Percentiles rank a stretch among this genome's conserved stretches.
Evolutionary conservation across 495 filamentous ascomycete genomes (phyloP).

Genomic region (Aspergillus carlsbadensis): DNA sequence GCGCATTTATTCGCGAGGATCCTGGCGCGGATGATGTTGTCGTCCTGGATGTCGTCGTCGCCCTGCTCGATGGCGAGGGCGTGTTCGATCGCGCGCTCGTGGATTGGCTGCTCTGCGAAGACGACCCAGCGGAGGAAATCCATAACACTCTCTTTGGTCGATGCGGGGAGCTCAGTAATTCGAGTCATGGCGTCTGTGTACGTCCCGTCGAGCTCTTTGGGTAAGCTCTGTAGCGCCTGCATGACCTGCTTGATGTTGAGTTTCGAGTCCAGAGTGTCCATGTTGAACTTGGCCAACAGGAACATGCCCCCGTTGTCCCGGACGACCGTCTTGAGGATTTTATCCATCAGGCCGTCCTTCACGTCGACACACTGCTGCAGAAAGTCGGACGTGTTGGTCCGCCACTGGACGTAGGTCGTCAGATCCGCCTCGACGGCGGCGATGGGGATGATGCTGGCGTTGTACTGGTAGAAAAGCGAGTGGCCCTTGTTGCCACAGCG

Average conservation of each 20-base stretch:
- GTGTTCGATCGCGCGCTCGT: conserved; percentile 3
- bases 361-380: conserved; percentile 5
- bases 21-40: conserved; percentile 6
- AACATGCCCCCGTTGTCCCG: conserved; percentile 7
- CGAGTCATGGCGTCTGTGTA: conserved; percentile 10
- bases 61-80: conserved; percentile 2
- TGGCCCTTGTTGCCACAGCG: conserved; percentile 7
- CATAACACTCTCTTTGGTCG: background rate
- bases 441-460: background rate
- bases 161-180: background rate
- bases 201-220: conserved; percentile 11
- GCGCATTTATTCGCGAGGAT: conserved; percentile 8
- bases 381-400: background rate
- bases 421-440: conserved; percentile 5
- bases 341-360: background rate
- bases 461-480: background rate
- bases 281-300: conserved; percentile 12
- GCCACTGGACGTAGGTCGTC: conserved; percentile 10
- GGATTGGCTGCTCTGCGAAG: conserved; percentile 5
- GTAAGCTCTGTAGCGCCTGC: background rate
- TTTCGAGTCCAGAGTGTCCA: conserved; percentile 11
- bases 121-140: conserved; percentile 7
- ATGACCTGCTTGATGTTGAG: conserved; percentile 8
- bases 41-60: conserved; percentile 6
- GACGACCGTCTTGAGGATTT: conserved; percentile 5